phyloP scores from a whole-genome alignment of 2,329 filamentous ascomycete species.

The Didymella keratinophila region DNA sequence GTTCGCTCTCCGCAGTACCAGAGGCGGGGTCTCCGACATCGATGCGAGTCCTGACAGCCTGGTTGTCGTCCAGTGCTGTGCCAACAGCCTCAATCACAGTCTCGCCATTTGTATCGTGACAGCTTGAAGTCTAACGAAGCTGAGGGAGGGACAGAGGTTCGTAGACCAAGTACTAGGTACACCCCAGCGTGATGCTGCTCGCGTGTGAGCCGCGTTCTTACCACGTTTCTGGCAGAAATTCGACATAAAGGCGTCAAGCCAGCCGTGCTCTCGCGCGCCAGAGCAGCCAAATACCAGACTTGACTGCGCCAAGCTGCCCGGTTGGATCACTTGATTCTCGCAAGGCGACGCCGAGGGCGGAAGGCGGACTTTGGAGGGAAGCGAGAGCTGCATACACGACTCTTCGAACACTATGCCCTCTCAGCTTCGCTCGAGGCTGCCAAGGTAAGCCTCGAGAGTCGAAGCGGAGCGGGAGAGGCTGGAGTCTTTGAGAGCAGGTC shows the following conservation, averaged over 20 bases:
- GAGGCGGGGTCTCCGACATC: not conserved
- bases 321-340: not conserved
- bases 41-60: not conserved
- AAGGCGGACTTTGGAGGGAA: not conserved
- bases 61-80: not conserved
- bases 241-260: not conserved
- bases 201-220: not conserved
- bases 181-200: not conserved
- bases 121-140: not conserved
- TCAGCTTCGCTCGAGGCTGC: slow-evolving; percentile 1
- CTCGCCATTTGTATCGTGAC: not conserved
- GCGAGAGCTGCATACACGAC: not conserved
- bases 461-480: slow-evolving; percentile 5
- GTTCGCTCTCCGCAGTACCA: not conserved
- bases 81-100: not conserved
- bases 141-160: not conserved
- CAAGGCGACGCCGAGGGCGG: not conserved
- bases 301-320: not conserved
- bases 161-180: not conserved
- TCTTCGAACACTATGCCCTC: not conserved
- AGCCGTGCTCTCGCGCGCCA: not conserved
- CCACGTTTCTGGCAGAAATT: not conserved
- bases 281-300: not conserved
- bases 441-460: slow-evolving; percentile 6
- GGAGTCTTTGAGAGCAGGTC: slow-evolving; percentile 1